Conservation (phyloP, 164 flowering plant genomes). For the Magnolia officinalis region DNA sequence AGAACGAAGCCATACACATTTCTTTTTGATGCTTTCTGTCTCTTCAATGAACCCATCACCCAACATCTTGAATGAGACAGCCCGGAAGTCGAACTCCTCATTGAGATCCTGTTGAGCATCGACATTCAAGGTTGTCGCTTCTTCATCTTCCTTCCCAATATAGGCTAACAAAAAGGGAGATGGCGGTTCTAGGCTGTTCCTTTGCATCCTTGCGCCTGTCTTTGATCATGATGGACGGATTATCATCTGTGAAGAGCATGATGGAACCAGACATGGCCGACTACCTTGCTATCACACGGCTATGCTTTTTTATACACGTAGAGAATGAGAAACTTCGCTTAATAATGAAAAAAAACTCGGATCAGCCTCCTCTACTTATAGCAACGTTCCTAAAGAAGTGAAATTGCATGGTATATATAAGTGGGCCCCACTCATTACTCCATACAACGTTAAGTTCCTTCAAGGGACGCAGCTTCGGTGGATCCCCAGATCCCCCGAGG, state of each 20-base stretch:
- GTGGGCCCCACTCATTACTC: no score
- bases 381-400: no score
- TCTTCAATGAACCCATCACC: background rate
- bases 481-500: no score
- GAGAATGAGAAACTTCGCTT: no score
- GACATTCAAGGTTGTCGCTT: background rate
- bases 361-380: no score
- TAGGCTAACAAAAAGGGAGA: background rate
- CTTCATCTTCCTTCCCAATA: background rate
- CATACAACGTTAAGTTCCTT: no score
- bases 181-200: background rate
- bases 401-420: no score
- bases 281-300: no score
- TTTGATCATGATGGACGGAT: background rate
- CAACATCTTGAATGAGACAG: background rate
- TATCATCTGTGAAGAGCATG: background rate
- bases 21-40: conserved; percentile 5
- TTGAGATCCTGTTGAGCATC: background rate
- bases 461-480: no score
- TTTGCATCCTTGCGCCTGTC: background rate
- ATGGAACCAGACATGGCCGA: background rate
- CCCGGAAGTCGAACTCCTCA: background rate
- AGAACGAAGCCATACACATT: conserved; percentile 10
- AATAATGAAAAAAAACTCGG: no score
- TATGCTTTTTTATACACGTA: no score